Evolutionary conservation across 2,329 filamentous ascomycete genomes (phyloP).

Genomic region (Cytospora paraplurivora): DNA sequence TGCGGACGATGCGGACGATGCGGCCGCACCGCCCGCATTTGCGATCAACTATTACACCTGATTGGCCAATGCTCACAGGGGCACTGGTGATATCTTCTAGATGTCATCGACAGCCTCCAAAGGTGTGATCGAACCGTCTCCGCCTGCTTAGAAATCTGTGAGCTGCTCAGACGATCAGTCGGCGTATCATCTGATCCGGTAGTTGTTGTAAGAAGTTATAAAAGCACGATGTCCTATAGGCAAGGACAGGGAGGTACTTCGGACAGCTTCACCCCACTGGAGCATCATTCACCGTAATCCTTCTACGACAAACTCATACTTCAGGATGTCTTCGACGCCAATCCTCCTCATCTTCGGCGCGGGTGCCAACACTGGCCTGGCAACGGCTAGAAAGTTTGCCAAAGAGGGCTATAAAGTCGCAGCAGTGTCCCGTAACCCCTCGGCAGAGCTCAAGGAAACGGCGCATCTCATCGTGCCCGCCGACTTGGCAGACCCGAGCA

Average conservation of each 20-base stretch:
- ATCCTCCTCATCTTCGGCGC: conserved; percentile 46
- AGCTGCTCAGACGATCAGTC: neutral
- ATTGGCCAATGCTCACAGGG: neutral
- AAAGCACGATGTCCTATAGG: neutral
- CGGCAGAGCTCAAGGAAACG: conserved; percentile 35
- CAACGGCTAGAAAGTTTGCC: conserved; percentile 42
- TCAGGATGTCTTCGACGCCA: conserved; percentile 30
- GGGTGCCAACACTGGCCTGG: conserved; percentile 44
- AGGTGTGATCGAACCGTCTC: neutral
- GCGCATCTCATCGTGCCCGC: conserved; percentile 38
- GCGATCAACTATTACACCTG: neutral
- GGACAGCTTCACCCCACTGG: neutral
- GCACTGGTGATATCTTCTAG: neutral
- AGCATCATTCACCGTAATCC: neutral
- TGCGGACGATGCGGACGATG: neutral
- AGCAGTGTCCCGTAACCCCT: conserved; percentile 39
- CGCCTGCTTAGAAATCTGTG: neutral
- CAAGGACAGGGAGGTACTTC: neutral
- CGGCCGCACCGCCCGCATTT: neutral
- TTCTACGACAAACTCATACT: neutral
- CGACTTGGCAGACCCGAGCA: conserved; percentile 41
- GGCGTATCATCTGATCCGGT: neutral
- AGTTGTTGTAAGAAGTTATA: neutral
- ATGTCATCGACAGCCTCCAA: neutral
- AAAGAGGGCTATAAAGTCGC: conserved; percentile 47